phyloP scores from a whole-genome alignment of 192 early-diverging fungal genomes.

The Gaertneriomyces sp. region DNA sequence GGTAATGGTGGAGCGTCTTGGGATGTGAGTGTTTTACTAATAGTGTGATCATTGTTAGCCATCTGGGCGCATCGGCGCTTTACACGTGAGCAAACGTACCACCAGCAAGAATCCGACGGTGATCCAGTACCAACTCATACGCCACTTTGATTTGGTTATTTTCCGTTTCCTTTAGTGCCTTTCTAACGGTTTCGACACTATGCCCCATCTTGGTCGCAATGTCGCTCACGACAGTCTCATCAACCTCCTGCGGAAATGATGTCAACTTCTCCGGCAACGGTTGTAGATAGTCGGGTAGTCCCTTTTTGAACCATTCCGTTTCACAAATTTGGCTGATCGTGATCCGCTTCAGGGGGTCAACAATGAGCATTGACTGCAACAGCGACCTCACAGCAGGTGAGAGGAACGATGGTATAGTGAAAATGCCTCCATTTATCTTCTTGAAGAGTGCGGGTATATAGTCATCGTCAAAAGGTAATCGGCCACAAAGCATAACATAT shows the following conservation, averaged over 20 bases:
- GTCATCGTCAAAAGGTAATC: constrained; percentile 97
- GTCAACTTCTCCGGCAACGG: constrained; percentile 60
- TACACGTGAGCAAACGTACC: constrained; percentile 38
- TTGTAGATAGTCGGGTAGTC: constrained; percentile 88
- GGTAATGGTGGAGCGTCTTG: constrained; percentile 59
- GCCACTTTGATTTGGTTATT: constrained; percentile 97
- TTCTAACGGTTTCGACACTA: constrained; percentile 60
- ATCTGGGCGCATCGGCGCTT: too few species aligned
- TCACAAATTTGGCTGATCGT: constrained; percentile 82
- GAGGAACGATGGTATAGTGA: constrained; percentile 83
- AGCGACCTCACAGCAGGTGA: constrained; percentile 77
- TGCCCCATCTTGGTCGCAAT: constrained; percentile 80
- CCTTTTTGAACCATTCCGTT: constrained; percentile 88
- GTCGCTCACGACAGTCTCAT: constrained; percentile 78
- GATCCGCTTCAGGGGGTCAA: constrained; percentile 94
- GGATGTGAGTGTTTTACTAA: constrained; percentile 41
- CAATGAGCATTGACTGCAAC: constrained; percentile 85
- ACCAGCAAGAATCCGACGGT: constrained; percentile 46
- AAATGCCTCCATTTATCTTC: constrained; percentile 95
- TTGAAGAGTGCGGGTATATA: constrained; percentile 77
- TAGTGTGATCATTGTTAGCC: neutral
- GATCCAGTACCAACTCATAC: constrained; percentile 92
- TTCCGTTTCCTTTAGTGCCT: constrained; percentile 73
- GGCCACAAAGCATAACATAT: constrained; percentile 94
- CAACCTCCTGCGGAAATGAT: constrained; percentile 63